Conservation (phyloP, 352 stramenopile species). For the Phytophthora palmivora region DNA sequence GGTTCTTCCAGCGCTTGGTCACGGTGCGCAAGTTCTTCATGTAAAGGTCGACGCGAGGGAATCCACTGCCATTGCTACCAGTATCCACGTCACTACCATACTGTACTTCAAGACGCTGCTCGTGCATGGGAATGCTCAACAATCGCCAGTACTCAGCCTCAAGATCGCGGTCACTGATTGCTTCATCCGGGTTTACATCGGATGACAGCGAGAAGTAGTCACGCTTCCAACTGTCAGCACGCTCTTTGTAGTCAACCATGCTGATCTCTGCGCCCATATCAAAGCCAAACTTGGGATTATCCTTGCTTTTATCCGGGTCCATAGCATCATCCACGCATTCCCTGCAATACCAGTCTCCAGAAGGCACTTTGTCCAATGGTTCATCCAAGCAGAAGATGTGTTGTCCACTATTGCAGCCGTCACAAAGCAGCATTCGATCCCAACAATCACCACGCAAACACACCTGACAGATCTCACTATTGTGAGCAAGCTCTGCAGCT, state of each 20-base stretch:
- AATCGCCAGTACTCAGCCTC: constrained; percentile 92
- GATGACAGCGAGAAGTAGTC: constrained; percentile 68
- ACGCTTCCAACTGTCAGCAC: constrained; percentile 83
- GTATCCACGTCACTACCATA: constrained; percentile 95
- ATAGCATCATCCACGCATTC: constrained; percentile 69
- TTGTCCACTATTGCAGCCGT: constrained; percentile 83
- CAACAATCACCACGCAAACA: constrained; percentile 85
- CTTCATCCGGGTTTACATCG: constrained; percentile 45
- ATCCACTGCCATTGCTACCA: constrained; percentile 84
- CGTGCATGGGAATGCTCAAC: constrained; percentile 75
- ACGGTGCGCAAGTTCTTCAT: constrained; percentile 62
- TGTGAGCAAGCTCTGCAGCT: constrained; percentile 74
- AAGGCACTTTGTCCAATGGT: constrained; percentile 60
- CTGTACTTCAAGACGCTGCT: constrained; percentile 87
- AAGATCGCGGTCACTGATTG: constrained; percentile 70
- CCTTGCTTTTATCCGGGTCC: constrained; percentile 43
- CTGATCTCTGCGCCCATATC: constrained; percentile 86
- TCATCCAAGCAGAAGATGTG: constrained; percentile 83
- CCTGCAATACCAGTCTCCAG: constrained; percentile 85
- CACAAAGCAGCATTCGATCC: constrained; percentile 82
- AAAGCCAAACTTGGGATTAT: constrained; percentile 82
- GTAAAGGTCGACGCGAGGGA: constrained; percentile 73
- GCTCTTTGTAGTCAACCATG: constrained; percentile 83
- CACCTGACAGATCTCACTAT: constrained; percentile 85
- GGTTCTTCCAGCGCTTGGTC: constrained; percentile 58